Evolutionary conservation across 306 rosid species (phyloP).

Genomic region (Vicia villosa): DNA sequence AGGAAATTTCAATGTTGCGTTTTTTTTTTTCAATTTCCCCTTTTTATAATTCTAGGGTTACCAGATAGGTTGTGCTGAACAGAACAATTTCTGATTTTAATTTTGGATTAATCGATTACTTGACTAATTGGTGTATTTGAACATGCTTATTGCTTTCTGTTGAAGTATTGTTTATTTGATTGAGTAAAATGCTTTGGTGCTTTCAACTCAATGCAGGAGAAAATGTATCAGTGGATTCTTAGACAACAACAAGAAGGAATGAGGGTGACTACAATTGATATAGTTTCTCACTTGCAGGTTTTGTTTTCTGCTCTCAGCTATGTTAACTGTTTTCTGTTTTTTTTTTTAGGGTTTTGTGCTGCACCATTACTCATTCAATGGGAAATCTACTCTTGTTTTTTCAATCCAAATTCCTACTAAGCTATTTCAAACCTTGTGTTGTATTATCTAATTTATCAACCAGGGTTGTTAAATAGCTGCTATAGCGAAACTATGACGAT

Average conservation of each 20-base stretch:
- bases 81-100: not conserved
- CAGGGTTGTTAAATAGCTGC: too few relatives aligned
- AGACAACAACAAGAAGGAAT: conserved; percentile 72
- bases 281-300: conserved; percentile 64
- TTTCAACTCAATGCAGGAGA: conserved; percentile 46
- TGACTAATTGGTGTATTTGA: not conserved
- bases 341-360: not conserved
- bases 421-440: not conserved
- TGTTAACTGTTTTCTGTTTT: not conserved
- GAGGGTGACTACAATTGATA: conserved; percentile 53
- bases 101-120: not conserved
- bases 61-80: not conserved
- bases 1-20: not conserved
- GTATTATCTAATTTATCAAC: not conserved
- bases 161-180: not conserved
- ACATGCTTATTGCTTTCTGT: not conserved
- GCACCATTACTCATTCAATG: not conserved
- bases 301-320: conserved; percentile 29
- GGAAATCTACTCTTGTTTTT: not conserved
- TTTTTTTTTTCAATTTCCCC: not conserved
- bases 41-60: conserved; percentile 25
- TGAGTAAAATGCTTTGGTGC: conserved; percentile 5
- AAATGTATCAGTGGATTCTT: conserved; percentile 64
- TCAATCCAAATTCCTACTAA: not conserved
- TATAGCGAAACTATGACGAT: too few relatives aligned